Evolutionary conservation across 345 rosid genomes (phyloP), one percentile per base, ranked within the genome.

Genomic region (Reutealis trisperma): DNA sequence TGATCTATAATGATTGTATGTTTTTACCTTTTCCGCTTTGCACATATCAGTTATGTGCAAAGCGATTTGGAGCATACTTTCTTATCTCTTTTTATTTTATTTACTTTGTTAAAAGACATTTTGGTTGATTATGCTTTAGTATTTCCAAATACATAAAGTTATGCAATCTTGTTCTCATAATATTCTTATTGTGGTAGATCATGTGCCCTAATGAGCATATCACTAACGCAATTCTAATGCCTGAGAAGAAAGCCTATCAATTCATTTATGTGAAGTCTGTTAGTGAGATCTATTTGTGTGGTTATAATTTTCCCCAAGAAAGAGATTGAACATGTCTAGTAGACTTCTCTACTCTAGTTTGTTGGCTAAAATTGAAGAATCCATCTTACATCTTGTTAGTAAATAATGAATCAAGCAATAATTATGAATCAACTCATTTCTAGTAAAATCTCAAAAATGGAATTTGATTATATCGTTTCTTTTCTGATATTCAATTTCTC

Each of bases 1-100:
- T 90, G 69, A 77, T 61, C 73, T 78, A 63, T 51, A 18, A 32
- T 19, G 44, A 67, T 49, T 63, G 51, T 47, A 12, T 45, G 0
- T 45, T 45, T 45, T 55, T 51, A 73, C 21, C 6, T 12, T 69
- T 54, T 45, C 24, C 67, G 71, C 21, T 2, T 44, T 71, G 42
- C 52, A 47, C 4, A 18, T 45, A 12, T 67, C 61, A 41, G 21
- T 14, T n/a, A n/a, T n/a, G n/a, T n/a, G n/a, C n/a, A n/a, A n/a
- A n/a, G n/a, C n/a, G n/a, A n/a, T 75, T 22, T 19, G 25, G 44
- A 25, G 21, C 66, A 24, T 57, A 12, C 63, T 41, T 41, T 67
- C 13, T 62, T 30, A 5, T 62, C 8, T 3, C n/a, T 63, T 19
- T 49, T 59, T 63, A 13, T 63, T 49, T 49, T 64, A 15, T 8